Conservation (phyloP, 441 rosid species). For the Mallotus repandus region DNA sequence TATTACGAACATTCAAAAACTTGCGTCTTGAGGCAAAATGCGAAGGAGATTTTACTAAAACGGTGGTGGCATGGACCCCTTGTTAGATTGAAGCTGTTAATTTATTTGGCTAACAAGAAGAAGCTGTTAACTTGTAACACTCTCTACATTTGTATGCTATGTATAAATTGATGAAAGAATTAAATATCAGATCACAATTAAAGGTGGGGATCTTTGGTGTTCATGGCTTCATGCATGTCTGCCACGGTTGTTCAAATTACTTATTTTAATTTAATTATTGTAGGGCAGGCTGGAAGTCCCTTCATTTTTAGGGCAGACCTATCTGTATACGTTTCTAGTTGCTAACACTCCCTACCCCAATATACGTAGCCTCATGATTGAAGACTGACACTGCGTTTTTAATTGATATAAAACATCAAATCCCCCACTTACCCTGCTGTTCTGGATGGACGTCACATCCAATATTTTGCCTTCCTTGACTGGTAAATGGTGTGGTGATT, state of each 20-base stretch:
- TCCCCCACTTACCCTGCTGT: not conserved
- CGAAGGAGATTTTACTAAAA: too few relatives aligned
- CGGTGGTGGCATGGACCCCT: too few relatives aligned
- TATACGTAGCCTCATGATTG: constrained; percentile 48
- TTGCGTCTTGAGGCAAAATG: too few relatives aligned
- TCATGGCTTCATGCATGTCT: constrained; percentile 36
- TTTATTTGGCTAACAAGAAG: not conserved
- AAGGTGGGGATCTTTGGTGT: constrained; percentile 12
- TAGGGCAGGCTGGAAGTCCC: constrained; percentile 19
- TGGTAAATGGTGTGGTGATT: not conserved
- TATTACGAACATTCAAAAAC: too few relatives aligned
- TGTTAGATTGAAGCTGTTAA: not conserved
- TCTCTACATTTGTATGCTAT: too few relatives aligned
- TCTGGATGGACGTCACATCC: constrained; percentile 9
- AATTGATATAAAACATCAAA: not conserved
- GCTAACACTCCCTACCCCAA: constrained; percentile 6
- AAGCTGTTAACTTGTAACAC: too few relatives aligned
- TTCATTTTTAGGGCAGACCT: constrained; percentile 23
- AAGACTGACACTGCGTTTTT: constrained; percentile 32
- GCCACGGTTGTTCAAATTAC: constrained; percentile 16
- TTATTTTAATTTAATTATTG: not conserved
- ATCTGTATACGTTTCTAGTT: constrained; percentile 19
- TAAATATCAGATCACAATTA: constrained; percentile 1
- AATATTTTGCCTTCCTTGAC: not conserved
- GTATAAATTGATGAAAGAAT: not conserved